A percentile compares a stretch with the other conserved stretches of the same genome.
Evolutionary conservation across 2,329 filamentous ascomycete species (phyloP).

Genomic region (Botryosphaeria agaves): DNA sequence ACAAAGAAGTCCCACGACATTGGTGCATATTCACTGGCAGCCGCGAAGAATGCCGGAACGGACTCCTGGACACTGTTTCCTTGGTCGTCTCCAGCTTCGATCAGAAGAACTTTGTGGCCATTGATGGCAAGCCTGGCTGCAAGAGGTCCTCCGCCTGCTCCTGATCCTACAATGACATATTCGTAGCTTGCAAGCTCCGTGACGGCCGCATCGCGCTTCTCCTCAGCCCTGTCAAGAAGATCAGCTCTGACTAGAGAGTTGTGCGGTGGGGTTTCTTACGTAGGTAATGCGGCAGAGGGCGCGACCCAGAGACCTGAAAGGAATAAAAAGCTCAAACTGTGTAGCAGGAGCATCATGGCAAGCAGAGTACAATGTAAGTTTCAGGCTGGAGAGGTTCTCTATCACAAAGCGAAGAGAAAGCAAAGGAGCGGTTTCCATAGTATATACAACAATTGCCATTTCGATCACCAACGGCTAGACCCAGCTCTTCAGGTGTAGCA

Average conservation of each 20-base stretch:
- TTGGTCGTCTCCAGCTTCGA: slow-evolving; percentile 43
- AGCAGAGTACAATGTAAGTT: neutral
- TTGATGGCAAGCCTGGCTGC: slow-evolving; percentile 41
- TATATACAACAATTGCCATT: neutral
- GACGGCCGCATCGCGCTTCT: neutral
- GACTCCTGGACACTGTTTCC: slow-evolving; percentile 32
- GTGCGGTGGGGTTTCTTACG: neutral
- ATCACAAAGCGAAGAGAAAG: neutral
- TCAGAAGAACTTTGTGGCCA: slow-evolving; percentile 41
- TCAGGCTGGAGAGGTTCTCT: neutral
- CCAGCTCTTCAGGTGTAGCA: neutral
- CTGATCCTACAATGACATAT: slow-evolving; percentile 44
- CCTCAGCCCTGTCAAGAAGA: neutral
- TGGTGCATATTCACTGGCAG: slow-evolving; percentile 36
- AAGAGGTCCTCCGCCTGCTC: slow-evolving; percentile 40
- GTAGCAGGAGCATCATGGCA: neutral
- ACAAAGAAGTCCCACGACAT: slow-evolving; percentile 48
- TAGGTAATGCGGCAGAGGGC: neutral
- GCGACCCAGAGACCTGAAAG: neutral
- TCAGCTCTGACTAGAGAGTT: neutral
- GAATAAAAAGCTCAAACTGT: neutral
- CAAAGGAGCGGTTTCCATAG: neutral
- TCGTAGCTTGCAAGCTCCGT: slow-evolving; percentile 27
- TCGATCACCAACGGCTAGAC: neutral
- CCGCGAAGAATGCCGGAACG: slow-evolving; percentile 35